phyloP scores from a whole-genome alignment of 192 early-diverging fungal genomes.

The Backusella australiensis region DNA sequence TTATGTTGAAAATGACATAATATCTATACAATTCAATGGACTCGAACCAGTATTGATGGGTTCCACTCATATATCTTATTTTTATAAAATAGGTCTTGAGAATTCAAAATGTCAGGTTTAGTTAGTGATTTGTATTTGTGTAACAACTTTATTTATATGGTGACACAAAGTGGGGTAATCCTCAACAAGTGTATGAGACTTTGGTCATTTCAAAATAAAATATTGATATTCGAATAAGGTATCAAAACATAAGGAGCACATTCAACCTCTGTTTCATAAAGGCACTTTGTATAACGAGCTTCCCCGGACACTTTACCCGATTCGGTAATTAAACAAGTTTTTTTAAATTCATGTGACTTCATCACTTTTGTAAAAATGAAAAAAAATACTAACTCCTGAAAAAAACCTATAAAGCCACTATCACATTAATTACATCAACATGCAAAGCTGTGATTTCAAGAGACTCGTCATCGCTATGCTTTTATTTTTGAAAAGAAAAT shows the following conservation, averaged over 20 bases:
- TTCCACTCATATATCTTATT: not conserved
- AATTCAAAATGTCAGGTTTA: not conserved
- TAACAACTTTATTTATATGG: not conserved
- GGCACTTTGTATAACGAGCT: not conserved
- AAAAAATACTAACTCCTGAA: not conserved
- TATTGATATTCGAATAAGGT: not conserved
- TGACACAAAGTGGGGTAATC: slow-evolving; percentile 1
- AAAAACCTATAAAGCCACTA: not conserved
- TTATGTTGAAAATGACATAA: not conserved
- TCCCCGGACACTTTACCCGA: not conserved
- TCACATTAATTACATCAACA: not conserved
- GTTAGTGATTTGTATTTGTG: not conserved
- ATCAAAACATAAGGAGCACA: not conserved
- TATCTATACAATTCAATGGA: not conserved
- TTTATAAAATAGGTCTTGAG: not conserved
- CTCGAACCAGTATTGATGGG: not conserved
- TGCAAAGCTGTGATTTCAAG: not conserved
- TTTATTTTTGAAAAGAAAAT: not conserved
- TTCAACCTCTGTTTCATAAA: not conserved
- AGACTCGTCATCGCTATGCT: not conserved
- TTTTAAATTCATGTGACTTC: not conserved
- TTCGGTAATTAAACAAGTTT: slow-evolving; percentile 7
- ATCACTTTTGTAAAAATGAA: not conserved
- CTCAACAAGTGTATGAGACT: not conserved
- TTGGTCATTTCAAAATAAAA: not conserved